Conservation (phyloP, 495 filamentous ascomycete species). For the Penicillium crystallinum region DNA sequence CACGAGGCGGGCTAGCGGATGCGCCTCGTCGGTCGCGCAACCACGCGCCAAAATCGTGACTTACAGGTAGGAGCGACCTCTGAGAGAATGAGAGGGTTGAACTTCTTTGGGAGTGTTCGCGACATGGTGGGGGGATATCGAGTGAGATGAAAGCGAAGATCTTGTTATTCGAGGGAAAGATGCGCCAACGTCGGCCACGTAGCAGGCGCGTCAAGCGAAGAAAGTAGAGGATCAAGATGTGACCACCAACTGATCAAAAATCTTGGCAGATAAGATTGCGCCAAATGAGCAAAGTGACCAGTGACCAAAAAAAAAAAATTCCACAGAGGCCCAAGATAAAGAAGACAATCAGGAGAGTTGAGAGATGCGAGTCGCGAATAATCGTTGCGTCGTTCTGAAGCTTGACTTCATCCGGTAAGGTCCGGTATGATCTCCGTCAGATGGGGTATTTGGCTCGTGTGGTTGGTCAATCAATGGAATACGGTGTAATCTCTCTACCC, state of each 20-base stretch:
- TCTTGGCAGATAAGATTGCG: background rate
- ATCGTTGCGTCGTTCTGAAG: conserved; percentile 7
- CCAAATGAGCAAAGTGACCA: background rate
- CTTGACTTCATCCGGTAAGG: conserved; percentile 27
- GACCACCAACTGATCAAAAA: conserved; percentile 4
- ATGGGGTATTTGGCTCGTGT: background rate
- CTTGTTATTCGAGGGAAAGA: conserved; percentile 6
- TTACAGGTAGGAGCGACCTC: conserved; percentile 62
- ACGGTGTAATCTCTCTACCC: background rate
- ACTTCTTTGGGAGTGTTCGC: conserved; percentile 61
- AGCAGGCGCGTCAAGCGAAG: conserved; percentile 41
- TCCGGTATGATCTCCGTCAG: conserved; percentile 11
- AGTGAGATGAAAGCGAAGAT: conserved; percentile 1
- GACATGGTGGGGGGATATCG: conserved; percentile 46
- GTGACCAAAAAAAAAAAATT: background rate
- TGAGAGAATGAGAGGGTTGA: conserved; percentile 73
- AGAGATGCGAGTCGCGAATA: conserved; percentile 17
- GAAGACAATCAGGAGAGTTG: conserved; percentile 24
- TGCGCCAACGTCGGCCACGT: conserved; percentile 43
- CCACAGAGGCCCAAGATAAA: conserved; percentile 11
- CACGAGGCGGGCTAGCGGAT: conserved; percentile 5
- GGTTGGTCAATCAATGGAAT: conserved; percentile 9
- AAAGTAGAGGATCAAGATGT: conserved; percentile 5
- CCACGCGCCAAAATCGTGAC: conserved; percentile 26
- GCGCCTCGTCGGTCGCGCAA: conserved; percentile 13